Evolutionary conservation across 2,329 filamentous ascomycete genomes (phyloP).

Genomic region (Thielaviopsis musarum): DNA sequence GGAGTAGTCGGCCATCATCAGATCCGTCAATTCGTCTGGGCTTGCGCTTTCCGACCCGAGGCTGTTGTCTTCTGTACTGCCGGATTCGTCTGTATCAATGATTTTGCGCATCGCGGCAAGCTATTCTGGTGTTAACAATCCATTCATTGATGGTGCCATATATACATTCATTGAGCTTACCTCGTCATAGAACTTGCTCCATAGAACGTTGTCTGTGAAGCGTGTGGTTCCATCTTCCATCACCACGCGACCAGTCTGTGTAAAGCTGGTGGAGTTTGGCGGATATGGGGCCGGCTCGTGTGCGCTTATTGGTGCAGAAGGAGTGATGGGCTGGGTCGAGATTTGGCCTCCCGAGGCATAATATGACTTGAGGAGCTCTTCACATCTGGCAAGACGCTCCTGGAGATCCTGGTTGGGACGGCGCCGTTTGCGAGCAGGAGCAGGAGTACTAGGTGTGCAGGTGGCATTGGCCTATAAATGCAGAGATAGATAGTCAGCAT

Average conservation of each 20-base stretch:
- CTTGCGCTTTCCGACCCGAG: constrained; percentile 32
- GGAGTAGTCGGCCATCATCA: constrained; percentile 29
- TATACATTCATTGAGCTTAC: constrained; percentile 20
- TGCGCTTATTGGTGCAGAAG: constrained; percentile 2
- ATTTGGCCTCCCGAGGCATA: constrained; percentile 20
- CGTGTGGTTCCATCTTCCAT: constrained; percentile 36
- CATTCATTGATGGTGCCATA: not conserved
- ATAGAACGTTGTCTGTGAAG: constrained; percentile 40
- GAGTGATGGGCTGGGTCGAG: constrained; percentile 1
- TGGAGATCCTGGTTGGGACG: constrained; percentile 45
- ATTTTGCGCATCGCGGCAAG: constrained; percentile 43
- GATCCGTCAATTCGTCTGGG: constrained; percentile 35
- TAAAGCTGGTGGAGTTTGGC: constrained; percentile 19
- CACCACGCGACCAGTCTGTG: constrained; percentile 34
- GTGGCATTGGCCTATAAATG: constrained; percentile 35
- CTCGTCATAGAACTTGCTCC: constrained; percentile 38
- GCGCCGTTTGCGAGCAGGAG: constrained; percentile 40
- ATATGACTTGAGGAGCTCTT: constrained; percentile 41
- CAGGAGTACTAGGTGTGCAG: constrained; percentile 43
- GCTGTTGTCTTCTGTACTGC: constrained; percentile 28
- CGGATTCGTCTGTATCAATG: constrained; percentile 28
- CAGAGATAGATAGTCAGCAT: constrained; percentile 5
- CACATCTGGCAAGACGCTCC: constrained; percentile 40
- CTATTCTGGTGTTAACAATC: constrained; percentile 19
- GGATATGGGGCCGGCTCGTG: constrained; percentile 11